These are phyloP conservation scores for Phytopythium delawarense DNA, from an alignment of 352 stramenopile species.

Conservation along the genomic window DNA sequence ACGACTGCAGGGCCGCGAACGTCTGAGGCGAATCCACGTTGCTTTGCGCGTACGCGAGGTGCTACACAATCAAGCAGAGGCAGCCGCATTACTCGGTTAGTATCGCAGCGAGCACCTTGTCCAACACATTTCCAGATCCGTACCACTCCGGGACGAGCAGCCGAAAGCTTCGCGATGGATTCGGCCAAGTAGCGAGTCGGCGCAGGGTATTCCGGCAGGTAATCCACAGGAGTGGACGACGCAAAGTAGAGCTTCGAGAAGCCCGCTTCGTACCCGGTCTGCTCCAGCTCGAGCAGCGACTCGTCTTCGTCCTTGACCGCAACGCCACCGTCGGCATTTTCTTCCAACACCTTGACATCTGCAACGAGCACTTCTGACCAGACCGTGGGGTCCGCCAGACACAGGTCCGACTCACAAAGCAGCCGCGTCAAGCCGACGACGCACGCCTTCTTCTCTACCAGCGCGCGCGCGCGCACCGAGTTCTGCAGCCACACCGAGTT, in stretches of 20 bases:
- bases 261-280: conserved; percentile 91
- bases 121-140: background rate
- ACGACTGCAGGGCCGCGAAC: conserved; percentile 35
- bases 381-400: conserved; percentile 38
- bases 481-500: conserved; percentile 87
- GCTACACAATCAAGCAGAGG: conserved; percentile 23
- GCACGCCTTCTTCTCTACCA: conserved; percentile 62
- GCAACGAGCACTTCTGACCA: conserved; percentile 50
- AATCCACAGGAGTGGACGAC: conserved; percentile 78
- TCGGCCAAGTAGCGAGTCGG: conserved; percentile 61
- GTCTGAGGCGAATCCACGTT: conserved; percentile 30
- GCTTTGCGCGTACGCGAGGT: conserved; percentile 43
- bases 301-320: conserved; percentile 79
- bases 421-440: conserved; percentile 66
- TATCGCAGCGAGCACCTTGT: conserved; percentile 10
- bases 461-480: conserved; percentile 61
- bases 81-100: background rate
- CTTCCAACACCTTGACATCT: conserved; percentile 56
- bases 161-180: conserved; percentile 65
- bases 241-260: conserved; percentile 94
- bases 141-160: conserved; percentile 60
- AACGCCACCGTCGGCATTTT: conserved; percentile 50
- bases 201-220: conserved; percentile 72
- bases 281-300: conserved; percentile 65
- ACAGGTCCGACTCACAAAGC: conserved; percentile 73